Conservation (phyloP, 257 asterid species). For the Ehretia macrophylla region DNA sequence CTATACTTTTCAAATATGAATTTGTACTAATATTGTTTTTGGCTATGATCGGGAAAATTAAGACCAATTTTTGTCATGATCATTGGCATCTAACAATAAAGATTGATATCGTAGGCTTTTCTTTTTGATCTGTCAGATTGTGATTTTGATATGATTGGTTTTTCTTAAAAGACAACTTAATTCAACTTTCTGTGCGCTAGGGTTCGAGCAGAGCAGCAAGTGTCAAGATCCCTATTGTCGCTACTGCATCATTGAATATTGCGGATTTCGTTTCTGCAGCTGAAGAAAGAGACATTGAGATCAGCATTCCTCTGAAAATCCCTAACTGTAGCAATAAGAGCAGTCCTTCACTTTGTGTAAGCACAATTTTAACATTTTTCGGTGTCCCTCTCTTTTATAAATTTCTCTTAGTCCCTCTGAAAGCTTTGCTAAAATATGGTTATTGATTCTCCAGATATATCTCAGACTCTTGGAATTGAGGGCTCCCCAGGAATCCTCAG, state of each 20-base stretch:
- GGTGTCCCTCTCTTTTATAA: background rate
- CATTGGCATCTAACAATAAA: too few species aligned
- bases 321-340: constrained; percentile 8
- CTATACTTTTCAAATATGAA: too few species aligned
- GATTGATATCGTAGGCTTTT: too few species aligned
- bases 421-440: background rate
- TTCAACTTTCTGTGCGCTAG: constrained; percentile 17
- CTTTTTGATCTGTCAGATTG: background rate
- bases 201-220: constrained; percentile 37
- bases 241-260: constrained; percentile 48
- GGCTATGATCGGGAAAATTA: too few species aligned
- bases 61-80: too few species aligned
- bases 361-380: constrained; percentile 16
- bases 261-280: constrained; percentile 40
- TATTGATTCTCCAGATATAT: constrained; percentile 42
- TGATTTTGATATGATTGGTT: too few species aligned
- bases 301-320: constrained; percentile 39
- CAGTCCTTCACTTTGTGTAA: constrained; percentile 43
- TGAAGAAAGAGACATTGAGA: constrained; percentile 29
- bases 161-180: too few species aligned
- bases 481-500: constrained; percentile 37
- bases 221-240: constrained; percentile 31
- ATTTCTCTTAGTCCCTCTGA: background rate
- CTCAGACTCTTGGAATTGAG: constrained; percentile 40
- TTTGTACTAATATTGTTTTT: too few species aligned